Evolutionary conservation across 2,329 filamentous ascomycete genomes (phyloP), one percentile per base, ranked within the genome.

Genomic region (Phialemonium atrogriseum): DNA sequence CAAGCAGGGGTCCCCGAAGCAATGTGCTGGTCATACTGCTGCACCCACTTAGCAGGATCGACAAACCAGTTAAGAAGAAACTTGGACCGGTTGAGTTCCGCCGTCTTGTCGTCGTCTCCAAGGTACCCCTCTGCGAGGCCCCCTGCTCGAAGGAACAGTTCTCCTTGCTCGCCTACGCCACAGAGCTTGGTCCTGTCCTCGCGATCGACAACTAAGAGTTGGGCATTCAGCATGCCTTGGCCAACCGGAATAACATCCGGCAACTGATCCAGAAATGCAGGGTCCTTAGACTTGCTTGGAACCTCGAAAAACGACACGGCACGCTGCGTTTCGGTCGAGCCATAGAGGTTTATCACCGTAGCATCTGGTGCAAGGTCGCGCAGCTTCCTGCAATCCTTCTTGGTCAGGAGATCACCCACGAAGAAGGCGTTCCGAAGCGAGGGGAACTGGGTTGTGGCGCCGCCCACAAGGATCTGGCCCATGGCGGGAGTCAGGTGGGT

Each of bases 1-100:
- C 83, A 95, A 43, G 14, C 13, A 11, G 10, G 5, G 14, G 25
- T 16, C 18, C 25, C 25, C 25, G 14, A 14, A 7, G 25, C 25
- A n/a, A 27, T 64, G 28, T 59, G 59, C 39, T 70, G 60, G 43
- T 76, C 60, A 45, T 88, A 73, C 31, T 71, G 63, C 30, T 80
- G 70, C 0, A 70, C 56, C 82, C 85, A 91, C 41, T 68, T 70
- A 24, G 74, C 55, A 36, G 75, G 72, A 46, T 91, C 78, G 24
- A 89, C 77, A 45, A 94, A 94, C 85, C 86, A 94, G 53, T 87
- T 94, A 32, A 62, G 56, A 9, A 94, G 50, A 48, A 94, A 94
- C 55, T 94, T 94, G 12, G 10, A 14, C 13, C 10, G 16, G 25
- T 27, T 27, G 13, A 27, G 25, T 27, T 51, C 46, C 25, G 63